Evolutionary conservation across 768 basidiomycete genomes (phyloP).

Genomic region (Tricholoma matsutake): DNA sequence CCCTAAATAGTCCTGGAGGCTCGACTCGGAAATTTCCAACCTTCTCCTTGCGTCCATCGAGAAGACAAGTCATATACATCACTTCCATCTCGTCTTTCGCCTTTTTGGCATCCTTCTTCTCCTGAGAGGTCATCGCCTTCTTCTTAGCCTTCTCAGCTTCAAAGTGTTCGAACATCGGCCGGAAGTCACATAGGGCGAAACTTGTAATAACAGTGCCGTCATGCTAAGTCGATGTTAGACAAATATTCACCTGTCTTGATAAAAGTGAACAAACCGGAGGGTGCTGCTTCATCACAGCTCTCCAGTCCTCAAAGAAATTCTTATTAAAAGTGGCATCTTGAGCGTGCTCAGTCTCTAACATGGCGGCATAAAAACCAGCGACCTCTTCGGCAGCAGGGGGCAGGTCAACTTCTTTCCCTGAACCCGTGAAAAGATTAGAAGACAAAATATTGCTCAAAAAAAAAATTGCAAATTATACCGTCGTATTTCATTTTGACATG

Average conservation of each 20-base stretch:
- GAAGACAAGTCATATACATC: slow-evolving; percentile 79
- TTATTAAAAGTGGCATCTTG: slow-evolving; percentile 84
- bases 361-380: slow-evolving; percentile 91
- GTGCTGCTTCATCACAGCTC: slow-evolving; percentile 67
- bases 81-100: slow-evolving; percentile 80
- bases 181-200: slow-evolving; percentile 88
- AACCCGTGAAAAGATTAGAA: background rate
- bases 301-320: slow-evolving; percentile 96
- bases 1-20: slow-evolving; percentile 97
- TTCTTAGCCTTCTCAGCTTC: slow-evolving; percentile 92
- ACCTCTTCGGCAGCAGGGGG: slow-evolving; percentile 92
- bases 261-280: slow-evolving; percentile 65
- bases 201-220: slow-evolving; percentile 72
- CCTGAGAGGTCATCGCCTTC: slow-evolving; percentile 77
- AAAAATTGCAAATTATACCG: slow-evolving; percentile 47
- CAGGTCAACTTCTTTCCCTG: slow-evolving; percentile 78
- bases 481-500: slow-evolving; percentile 93
- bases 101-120: slow-evolving; percentile 91
- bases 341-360: slow-evolving; percentile 91
- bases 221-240: slow-evolving; percentile 37
- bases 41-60: slow-evolving; percentile 97
- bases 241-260: background rate
- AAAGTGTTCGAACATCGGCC: slow-evolving; percentile 90
- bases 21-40: slow-evolving; percentile 98
- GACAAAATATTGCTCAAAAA: slow-evolving; percentile 4